Conservation (phyloP, 768 basidiomycete species). For the Lactarius quietus region DNA sequence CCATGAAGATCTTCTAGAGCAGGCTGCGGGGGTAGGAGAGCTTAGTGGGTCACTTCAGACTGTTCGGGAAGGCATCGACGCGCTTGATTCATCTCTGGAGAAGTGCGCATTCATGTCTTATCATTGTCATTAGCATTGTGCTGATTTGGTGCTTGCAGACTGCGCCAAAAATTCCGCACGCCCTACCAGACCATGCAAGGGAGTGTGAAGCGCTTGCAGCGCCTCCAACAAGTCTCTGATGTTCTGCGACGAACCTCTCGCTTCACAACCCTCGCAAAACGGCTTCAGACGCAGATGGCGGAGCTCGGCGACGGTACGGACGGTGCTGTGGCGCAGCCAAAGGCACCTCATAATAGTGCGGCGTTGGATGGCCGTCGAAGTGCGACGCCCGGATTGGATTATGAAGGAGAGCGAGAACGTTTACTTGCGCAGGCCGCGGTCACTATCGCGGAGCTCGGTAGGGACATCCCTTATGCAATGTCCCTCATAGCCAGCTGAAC, state of each 20-base stretch:
- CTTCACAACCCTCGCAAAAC: conserved; percentile 76
- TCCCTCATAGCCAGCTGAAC: not conserved
- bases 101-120: conserved; percentile 46
- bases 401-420: conserved; percentile 80
- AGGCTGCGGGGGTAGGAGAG: conserved; percentile 71
- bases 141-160: conserved; percentile 39
- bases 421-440: conserved; percentile 92
- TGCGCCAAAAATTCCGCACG: conserved; percentile 79
- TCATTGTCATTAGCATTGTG: not conserved
- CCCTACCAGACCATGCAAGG: conserved; percentile 75
- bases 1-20: conserved; percentile 76
- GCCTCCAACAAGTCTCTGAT: conserved; percentile 80
- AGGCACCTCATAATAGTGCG: conserved; percentile 21
- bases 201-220: conserved; percentile 69
- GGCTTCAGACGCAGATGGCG: conserved; percentile 82
- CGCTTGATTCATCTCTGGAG: conserved; percentile 72
- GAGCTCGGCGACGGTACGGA: conserved; percentile 44
- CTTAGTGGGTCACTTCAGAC: conserved; percentile 65
- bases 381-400: conserved; percentile 33
- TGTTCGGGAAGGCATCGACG: conserved; percentile 65
- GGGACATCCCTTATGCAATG: conserved; percentile 34
- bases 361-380: conserved; percentile 17
- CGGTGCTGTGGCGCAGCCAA: conserved; percentile 9
- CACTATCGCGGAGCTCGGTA: conserved; percentile 87
- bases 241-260: conserved; percentile 79